phyloP scores from a whole-genome alignment of 441 rosid genomes.

The Populus hybrid region DNA sequence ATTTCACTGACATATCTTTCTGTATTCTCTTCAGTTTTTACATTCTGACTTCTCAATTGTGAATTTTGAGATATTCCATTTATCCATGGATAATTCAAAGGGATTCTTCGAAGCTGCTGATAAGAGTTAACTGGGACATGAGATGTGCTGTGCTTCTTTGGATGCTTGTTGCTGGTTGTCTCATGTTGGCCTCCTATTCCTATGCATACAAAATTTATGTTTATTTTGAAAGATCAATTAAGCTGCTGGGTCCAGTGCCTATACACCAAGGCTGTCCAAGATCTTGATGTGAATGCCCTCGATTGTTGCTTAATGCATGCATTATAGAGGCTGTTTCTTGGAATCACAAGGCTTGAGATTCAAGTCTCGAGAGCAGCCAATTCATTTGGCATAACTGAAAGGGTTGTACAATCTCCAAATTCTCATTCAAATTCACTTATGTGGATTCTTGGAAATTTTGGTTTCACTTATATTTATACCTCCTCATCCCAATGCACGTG shows the following conservation, averaged over 20 bases:
- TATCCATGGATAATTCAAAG: not conserved
- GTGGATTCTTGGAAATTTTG: not conserved
- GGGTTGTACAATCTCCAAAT: not conserved
- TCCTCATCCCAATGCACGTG: not conserved
- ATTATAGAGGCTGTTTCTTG: not conserved
- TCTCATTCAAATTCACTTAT: not conserved
- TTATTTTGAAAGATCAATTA: not conserved
- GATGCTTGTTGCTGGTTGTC: not conserved
- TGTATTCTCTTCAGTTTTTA: constrained; percentile 1
- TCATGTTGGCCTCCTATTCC: not conserved
- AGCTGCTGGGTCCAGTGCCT: not conserved
- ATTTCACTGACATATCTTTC: not conserved
- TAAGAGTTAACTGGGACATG: not conserved
- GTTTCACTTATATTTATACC: not conserved
- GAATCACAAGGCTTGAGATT: not conserved
- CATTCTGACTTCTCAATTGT: not conserved
- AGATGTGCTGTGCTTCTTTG: not conserved
- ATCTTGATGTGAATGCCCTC: not conserved
- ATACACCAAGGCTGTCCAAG: not conserved
- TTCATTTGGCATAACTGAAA: not conserved
- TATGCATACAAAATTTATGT: not conserved
- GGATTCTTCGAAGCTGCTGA: not conserved
- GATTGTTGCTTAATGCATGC: not conserved
- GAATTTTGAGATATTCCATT: not conserved
- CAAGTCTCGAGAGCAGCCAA: not conserved